phyloP scores from a whole-genome alignment of 331 rosid species.

The Cydonia oblonga region DNA sequence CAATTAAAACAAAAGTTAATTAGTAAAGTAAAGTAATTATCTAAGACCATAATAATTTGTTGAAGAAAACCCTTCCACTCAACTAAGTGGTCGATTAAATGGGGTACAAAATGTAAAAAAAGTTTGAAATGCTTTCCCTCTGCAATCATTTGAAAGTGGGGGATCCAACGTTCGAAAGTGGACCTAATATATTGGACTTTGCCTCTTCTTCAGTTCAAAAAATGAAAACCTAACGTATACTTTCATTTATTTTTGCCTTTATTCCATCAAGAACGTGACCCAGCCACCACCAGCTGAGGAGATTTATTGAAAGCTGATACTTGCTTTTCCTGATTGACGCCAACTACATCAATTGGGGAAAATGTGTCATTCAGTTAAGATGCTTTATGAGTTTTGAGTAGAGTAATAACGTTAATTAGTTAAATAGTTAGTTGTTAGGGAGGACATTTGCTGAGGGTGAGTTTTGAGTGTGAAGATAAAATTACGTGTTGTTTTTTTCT shows the following conservation, averaged over 20 bases:
- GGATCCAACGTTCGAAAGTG: conserved; percentile 69
- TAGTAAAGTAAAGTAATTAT: neutral
- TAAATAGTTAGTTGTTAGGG: too few relatives aligned
- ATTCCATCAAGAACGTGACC: conserved; percentile 21
- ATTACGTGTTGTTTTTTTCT: too few relatives aligned
- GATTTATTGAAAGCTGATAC: neutral
- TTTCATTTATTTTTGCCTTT: conserved; percentile 15
- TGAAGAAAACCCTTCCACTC: conserved; percentile 8
- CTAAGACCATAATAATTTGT: conserved; percentile 1
- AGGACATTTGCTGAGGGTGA: rapidly evolving
- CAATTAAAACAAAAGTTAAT: conserved; percentile 1
- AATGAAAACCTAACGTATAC: conserved; percentile 13
- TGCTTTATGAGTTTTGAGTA: neutral
- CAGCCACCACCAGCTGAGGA: conserved; percentile 13
- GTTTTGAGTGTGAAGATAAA: too few relatives aligned
- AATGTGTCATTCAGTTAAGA: conserved; percentile 1
- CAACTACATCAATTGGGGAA: neutral
- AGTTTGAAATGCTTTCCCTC: conserved; percentile 24
- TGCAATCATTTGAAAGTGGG: conserved; percentile 45
- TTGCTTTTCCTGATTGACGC: neutral
- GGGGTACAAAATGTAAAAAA: conserved; percentile 45
- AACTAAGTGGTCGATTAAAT: conserved; percentile 40
- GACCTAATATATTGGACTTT: conserved; percentile 20
- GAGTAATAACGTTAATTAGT: too few relatives aligned
- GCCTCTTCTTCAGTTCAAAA: conserved; percentile 39